Conservation (phyloP, 1,139 yeast genomes). For the Diutina mesorugosa region DNA sequence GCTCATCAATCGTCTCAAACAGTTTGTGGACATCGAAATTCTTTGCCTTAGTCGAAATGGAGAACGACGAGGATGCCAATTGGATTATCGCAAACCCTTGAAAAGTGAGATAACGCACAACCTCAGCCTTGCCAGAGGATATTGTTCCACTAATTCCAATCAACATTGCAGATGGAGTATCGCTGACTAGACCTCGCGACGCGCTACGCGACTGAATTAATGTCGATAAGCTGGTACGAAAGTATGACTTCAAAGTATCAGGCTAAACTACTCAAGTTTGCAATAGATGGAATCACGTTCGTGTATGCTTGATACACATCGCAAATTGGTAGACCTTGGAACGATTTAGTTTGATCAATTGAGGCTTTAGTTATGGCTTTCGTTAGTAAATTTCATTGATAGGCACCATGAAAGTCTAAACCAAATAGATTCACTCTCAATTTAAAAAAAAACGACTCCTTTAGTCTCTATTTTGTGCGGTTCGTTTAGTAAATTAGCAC, state of each 20-base stretch:
- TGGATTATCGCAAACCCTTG: conserved; percentile 40
- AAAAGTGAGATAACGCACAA: conserved; percentile 41
- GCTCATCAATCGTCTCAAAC: conserved; percentile 25
- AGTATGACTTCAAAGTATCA: neutral
- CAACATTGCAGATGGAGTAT: conserved; percentile 33
- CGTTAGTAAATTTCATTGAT: no score
- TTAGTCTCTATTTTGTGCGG: no score
- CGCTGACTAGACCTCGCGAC: neutral
- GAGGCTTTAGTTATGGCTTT: no score
- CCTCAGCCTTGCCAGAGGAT: conserved; percentile 59
- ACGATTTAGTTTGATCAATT: no score
- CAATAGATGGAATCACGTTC: no score
- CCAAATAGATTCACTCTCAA: no score
- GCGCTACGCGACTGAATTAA: neutral
- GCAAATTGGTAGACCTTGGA: no score
- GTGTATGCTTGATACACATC: no score
- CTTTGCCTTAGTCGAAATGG: neutral
- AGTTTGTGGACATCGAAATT: neutral
- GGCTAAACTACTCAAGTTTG: no score
- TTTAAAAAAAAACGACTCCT: no score
- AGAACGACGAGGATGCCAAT: conserved; percentile 4
- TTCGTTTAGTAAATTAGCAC: neutral
- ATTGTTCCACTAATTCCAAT: conserved; percentile 67
- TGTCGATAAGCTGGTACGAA: neutral
- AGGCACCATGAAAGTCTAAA: no score